A percentile compares a stretch with the other conserved stretches of the same genome.
These are phyloP conservation scores for Colletotrichum scovillei DNA, from an alignment of 2,329 filamentous ascomycete species.

Conservation along the genomic window DNA sequence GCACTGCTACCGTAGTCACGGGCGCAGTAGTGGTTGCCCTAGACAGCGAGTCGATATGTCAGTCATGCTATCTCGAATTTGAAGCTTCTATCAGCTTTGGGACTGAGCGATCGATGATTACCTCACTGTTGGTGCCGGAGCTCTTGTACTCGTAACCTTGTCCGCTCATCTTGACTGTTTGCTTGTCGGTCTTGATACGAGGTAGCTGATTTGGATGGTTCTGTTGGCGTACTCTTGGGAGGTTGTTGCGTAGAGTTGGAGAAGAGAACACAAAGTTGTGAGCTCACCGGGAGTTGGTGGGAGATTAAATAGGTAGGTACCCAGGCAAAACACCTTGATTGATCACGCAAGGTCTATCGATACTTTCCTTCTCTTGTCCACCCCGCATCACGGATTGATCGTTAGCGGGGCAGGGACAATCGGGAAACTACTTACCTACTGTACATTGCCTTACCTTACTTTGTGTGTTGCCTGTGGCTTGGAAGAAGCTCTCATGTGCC, in stretches of 20 bases:
- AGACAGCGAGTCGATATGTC: neutral
- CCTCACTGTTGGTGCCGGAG: constrained; percentile 73
- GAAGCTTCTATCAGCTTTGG: too few species aligned
- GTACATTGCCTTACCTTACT: neutral
- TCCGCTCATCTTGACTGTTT: constrained; percentile 36
- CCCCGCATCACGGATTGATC: neutral
- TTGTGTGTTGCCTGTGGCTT: neutral
- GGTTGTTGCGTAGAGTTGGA: too few species aligned
- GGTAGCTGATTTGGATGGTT: neutral
- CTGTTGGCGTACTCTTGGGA: too few species aligned
- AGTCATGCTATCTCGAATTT: neutral
- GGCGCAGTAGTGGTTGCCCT: constrained; percentile 77
- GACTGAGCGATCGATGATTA: constrained; percentile 42
- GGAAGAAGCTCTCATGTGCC: neutral
- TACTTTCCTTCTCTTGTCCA: too few species aligned
- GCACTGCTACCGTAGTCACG: constrained; percentile 71
- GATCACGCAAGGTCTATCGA: too few species aligned
- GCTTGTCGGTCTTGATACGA: neutral
- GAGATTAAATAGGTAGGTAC: neutral
- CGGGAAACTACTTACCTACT: neutral
- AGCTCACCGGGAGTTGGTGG: neutral
- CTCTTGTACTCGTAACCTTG: constrained; percentile 56
- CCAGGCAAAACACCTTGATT: neutral
- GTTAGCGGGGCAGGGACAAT: neutral
- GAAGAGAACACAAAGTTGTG: neutral